Evolutionary conservation across 768 basidiomycete species (phyloP).

Genomic region (Mycena galericulata): DNA sequence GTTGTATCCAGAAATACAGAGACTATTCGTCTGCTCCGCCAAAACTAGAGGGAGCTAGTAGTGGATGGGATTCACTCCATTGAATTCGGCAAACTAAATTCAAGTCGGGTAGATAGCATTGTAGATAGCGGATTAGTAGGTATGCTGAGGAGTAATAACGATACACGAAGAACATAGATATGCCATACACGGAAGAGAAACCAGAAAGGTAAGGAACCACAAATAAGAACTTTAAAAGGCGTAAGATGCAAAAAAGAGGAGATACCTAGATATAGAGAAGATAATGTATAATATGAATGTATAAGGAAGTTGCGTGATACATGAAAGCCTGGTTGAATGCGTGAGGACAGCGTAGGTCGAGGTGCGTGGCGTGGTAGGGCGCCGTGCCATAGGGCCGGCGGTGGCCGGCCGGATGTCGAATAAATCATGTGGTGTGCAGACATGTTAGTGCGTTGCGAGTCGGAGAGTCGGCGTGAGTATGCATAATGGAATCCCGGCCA

Average conservation of each 20-base stretch:
- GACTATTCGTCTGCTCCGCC: too few species aligned
- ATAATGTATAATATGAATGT: constrained; percentile 23
- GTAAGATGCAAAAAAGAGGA: neutral
- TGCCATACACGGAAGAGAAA: constrained; percentile 15
- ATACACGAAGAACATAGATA: constrained; percentile 27
- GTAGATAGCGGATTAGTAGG: constrained; percentile 28
- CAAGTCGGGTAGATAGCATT: constrained; percentile 36
- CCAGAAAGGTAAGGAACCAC: neutral
- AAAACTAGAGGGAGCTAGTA: too few species aligned
- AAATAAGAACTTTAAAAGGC: constrained; percentile 2
- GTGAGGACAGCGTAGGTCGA: constrained; percentile 4
- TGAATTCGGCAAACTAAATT: too few species aligned
- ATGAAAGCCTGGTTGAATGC: neutral
- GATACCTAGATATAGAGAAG: constrained; percentile 6
- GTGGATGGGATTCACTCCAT: too few species aligned
- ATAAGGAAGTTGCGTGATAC: constrained; percentile 22
- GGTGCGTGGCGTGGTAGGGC: constrained; percentile 4
- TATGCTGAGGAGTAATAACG: constrained; percentile 16
- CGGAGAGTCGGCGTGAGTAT: constrained; percentile 19
- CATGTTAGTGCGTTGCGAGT: constrained; percentile 15
- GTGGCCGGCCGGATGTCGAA: constrained; percentile 13
- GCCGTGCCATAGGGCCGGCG: constrained; percentile 11
- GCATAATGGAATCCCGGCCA: constrained; percentile 21
- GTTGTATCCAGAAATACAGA: too few species aligned
- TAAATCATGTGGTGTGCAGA: constrained; percentile 21